Percentiles rank a stretch among this genome's conserved stretches.
These are phyloP conservation scores for Gracilariopsis chorda DNA, from an alignment of 23 red algal species.

Conservation along the genomic window DNA sequence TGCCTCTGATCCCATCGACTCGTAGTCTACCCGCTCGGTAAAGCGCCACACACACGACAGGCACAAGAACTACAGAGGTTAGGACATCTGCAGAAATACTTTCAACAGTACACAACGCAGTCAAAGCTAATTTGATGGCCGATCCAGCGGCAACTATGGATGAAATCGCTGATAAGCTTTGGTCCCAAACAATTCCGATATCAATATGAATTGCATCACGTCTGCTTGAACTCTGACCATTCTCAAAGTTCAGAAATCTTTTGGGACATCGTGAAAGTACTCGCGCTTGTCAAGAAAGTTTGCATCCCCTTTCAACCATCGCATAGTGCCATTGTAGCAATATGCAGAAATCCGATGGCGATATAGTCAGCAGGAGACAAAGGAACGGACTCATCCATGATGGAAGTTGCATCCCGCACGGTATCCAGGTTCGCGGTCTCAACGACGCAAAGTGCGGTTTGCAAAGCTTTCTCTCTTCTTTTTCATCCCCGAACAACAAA, in stretches of 20 bases:
- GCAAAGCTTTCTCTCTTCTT: slow-evolving; percentile 12
- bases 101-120: neutral
- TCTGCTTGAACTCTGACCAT: neutral
- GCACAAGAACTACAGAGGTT: slow-evolving; percentile 42
- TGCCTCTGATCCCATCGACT: neutral
- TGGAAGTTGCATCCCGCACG: neutral
- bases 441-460: slow-evolving; percentile 9
- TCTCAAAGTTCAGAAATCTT: neutral
- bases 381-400: slow-evolving; percentile 28
- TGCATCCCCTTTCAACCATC: neutral
- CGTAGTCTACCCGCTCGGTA: slow-evolving; percentile 51
- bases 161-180: slow-evolving; percentile 30
- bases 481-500: slow-evolving; percentile 17
- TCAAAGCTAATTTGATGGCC: slow-evolving; percentile 23
- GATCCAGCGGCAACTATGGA: slow-evolving; percentile 34
- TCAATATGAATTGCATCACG: slow-evolving; percentile 15
- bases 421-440: neutral
- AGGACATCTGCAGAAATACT: slow-evolving; percentile 32
- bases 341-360: slow-evolving; percentile 28
- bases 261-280: slow-evolving; percentile 15
- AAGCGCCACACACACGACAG: slow-evolving; percentile 52
- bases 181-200: slow-evolving; percentile 44
- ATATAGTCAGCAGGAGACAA: neutral
- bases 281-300: slow-evolving; percentile 20
- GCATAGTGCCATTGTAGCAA: slow-evolving; percentile 26